phyloP scores from a whole-genome alignment of 2,329 filamentous ascomycete species.

The Aspergillus amoenus region DNA sequence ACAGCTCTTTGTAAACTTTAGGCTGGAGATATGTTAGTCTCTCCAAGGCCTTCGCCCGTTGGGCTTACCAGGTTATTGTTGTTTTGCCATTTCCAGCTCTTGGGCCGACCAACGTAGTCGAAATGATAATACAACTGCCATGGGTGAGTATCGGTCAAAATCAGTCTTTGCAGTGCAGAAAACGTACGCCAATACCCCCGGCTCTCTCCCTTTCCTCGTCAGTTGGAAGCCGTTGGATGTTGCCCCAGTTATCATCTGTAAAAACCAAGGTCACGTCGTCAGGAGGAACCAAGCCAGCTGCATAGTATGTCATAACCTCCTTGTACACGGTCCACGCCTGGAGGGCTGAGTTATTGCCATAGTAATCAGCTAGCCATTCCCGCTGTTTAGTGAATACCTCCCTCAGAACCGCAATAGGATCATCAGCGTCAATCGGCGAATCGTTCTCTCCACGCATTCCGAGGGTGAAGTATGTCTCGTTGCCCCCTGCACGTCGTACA shows the following conservation, averaged over 20 bases:
- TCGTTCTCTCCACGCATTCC: not conserved
- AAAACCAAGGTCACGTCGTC: not conserved
- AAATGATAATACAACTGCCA: not conserved
- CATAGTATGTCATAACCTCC: not conserved
- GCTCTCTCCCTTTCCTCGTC: not conserved
- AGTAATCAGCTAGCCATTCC: not conserved
- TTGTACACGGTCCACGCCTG: not conserved
- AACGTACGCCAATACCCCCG: not conserved
- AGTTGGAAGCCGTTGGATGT: not conserved
- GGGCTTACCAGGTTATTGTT: not conserved
- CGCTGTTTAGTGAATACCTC: not conserved
- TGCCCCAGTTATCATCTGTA: not conserved
- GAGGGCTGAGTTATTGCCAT: too few species aligned
- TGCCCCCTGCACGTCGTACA: not conserved
- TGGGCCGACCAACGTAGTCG: not conserved
- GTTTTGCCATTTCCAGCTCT: not conserved
- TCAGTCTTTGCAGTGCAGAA: too few species aligned
- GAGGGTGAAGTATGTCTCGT: not conserved
- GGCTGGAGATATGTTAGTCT: not conserved
- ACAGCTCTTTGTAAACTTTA: not conserved
- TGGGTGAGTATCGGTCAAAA: not conserved
- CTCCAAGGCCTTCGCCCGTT: too few species aligned
- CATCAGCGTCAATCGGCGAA: not conserved
- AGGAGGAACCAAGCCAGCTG: not conserved
- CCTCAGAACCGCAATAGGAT: not conserved